Base-by-base conservation (phyloP, 805 yeast genomes). In the Saturnispora diversa region DNA sequence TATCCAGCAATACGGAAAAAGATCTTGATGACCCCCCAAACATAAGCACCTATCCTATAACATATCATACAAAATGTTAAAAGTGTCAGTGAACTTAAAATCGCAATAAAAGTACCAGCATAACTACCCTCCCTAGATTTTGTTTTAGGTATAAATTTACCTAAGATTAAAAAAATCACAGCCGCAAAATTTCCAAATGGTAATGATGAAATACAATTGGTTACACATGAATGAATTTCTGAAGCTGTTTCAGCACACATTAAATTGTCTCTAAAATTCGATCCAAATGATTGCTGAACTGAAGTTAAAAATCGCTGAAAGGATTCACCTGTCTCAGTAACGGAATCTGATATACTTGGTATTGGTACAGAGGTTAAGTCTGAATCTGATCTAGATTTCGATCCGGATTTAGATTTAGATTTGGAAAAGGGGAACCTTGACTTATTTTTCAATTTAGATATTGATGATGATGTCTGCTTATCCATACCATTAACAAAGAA, bases 401-500 rank as follows among this genome's bases (percentile, higher is more conserved):
- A 15, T 16, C 13, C 11, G 6, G 16, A 13, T 28, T 36, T 11
- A 19, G 21, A 17, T 9, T 9, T 16, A 27, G 22, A 10, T 4
- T 6, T n/a, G 17, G 13, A 30, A 4, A 30, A 20, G 10, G 8
- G n/a, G 23, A 4, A 5, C 13, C 16, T 27, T 25, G 42, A 24
- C 26, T 39, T 33, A 10, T 6, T 17, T 16, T 21, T 21, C 12
- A 19, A 7, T 3, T 21, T 26, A 21, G 6, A 19, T 19, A 17
- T 30, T 13, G 28, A n/a, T 22, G 15, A n/a, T 6, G n/a, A 8
- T 24, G 28, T 6, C 9, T 16, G 23, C n/a, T 28, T 31, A 15
- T 33, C 43, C 17, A 46, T 35, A 1, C 50, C 50, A 22, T 44
- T 42, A 15, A 47, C 44, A 35, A 42, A 44, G 19, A 32, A 39